A percentile compares a stretch with the other conserved stretches of the same genome.
phyloP scores from a whole-genome alignment of 129 eudicot species.

The Centella asiatica region DNA sequence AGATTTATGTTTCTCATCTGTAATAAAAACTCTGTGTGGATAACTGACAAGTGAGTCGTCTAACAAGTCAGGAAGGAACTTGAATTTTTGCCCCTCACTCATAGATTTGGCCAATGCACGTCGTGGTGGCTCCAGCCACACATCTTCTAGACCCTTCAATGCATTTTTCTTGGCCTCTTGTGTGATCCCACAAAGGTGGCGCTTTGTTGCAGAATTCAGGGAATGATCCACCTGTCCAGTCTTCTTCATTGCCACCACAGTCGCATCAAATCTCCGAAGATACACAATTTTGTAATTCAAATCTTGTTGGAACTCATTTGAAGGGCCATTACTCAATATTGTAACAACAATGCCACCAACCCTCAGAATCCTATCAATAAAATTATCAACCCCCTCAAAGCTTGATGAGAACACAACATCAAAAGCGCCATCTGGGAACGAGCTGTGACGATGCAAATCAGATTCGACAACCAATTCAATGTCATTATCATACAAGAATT shows the following conservation, averaged over 20 bases:
- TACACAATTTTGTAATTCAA: conserved; percentile 29
- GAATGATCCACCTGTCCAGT: neutral
- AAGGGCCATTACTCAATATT: neutral
- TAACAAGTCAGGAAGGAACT: conserved; percentile 47
- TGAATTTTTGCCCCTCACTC: conserved; percentile 15
- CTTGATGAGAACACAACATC: conserved; percentile 22
- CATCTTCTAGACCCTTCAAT: conserved; percentile 43
- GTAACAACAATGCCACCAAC: conserved; percentile 32
- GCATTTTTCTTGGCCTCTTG: conserved; percentile 42
- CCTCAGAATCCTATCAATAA: conserved; percentile 34
- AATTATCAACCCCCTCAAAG: neutral
- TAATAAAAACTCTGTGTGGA: conserved; percentile 55
- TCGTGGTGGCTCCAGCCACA: conserved; percentile 61
- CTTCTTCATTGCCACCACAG: conserved; percentile 39
- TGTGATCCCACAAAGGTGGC: conserved; percentile 15
- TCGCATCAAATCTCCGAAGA: conserved; percentile 18
- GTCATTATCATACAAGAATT: neutral
- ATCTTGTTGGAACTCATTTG: conserved; percentile 21
- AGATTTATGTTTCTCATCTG: neutral
- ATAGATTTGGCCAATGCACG: conserved; percentile 36
- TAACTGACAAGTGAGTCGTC: conserved; percentile 48
- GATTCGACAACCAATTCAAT: conserved; percentile 19
- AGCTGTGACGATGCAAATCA: conserved; percentile 19
- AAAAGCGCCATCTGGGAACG: conserved; percentile 11
- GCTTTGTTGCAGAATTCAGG: conserved; percentile 8